A percentile compares a stretch with the other conserved stretches of the same genome.
Conservation (phyloP, 495 filamentous ascomycete species). For the Friedmanniomyces endolithicus region DNA sequence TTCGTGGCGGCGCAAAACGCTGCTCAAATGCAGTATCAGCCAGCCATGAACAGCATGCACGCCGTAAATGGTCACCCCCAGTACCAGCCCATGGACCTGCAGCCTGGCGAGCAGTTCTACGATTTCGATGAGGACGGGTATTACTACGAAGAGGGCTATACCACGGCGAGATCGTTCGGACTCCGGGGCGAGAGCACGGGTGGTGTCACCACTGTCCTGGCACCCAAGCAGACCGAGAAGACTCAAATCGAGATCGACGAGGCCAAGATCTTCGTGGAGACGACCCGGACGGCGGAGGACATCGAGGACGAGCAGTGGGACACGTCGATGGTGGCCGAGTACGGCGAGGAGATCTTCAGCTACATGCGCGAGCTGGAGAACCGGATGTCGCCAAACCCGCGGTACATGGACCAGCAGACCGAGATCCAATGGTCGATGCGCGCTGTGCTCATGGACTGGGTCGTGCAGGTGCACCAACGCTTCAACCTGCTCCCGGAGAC, state of each 20-base stretch:
- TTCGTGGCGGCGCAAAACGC: slow-evolving; percentile 7
- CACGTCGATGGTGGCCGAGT: slow-evolving; percentile 97
- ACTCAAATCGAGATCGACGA: slow-evolving; percentile 52
- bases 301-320: slow-evolving; percentile 82
- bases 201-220: slow-evolving; percentile 57
- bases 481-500: slow-evolving; percentile 90
- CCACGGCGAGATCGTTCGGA: slow-evolving; percentile 58
- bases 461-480: slow-evolving; percentile 87
- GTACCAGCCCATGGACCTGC: slow-evolving; percentile 8
- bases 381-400: slow-evolving; percentile 67
- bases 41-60: not conserved
- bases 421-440: slow-evolving; percentile 99
- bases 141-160: slow-evolving; percentile 73
- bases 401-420: slow-evolving; percentile 95
- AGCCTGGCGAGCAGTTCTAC: slow-evolving; percentile 15
- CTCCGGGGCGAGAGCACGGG: slow-evolving; percentile 66
- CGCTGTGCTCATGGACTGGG: slow-evolving; percentile 93
- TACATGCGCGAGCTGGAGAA: slow-evolving; percentile 83
- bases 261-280: slow-evolving; percentile 57
- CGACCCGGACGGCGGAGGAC: slow-evolving; percentile 45
- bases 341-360: slow-evolving; percentile 84
- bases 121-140: slow-evolving; percentile 46
- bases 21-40: slow-evolving; percentile 3
- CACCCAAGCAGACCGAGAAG: slow-evolving; percentile 52
- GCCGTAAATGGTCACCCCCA: not conserved